phyloP scores from a whole-genome alignment of 2,329 filamentous ascomycete genomes.

The Pseudopyrenochaeta lycopersici region DNA sequence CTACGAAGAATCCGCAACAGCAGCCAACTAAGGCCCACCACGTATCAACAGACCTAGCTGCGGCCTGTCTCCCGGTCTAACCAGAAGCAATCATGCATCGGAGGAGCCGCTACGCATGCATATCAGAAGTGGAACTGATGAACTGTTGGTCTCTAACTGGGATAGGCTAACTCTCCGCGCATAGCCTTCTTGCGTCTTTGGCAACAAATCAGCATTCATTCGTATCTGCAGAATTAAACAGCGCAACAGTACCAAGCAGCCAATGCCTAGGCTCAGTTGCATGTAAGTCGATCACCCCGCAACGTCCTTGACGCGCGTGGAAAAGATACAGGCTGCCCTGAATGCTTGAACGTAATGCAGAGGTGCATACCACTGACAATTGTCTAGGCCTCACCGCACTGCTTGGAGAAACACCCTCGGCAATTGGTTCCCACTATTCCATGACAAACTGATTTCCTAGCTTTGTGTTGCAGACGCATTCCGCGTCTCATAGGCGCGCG shows the following conservation, averaged over 20 bases:
- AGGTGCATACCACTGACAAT: neutral
- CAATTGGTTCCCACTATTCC: neutral
- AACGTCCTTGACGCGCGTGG: neutral
- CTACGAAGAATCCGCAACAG: neutral
- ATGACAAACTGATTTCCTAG: neutral
- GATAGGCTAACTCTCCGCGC: constrained; percentile 1
- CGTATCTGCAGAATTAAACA: neutral
- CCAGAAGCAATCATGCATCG: neutral
- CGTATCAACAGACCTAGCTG: constrained; percentile 3
- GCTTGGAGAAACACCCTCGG: neutral
- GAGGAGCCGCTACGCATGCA: constrained; percentile 5
- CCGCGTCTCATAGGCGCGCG: neutral
- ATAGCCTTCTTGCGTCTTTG: neutral
- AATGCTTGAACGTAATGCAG: neutral
- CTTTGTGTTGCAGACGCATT: neutral
- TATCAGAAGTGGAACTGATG: neutral
- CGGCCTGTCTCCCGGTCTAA: neutral
- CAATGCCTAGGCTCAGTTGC: neutral
- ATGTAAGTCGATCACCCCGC: neutral
- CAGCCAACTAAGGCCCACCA: constrained; percentile 7
- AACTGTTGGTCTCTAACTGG: neutral
- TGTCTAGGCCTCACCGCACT: neutral
- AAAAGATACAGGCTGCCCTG: neutral
- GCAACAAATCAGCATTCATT: neutral
- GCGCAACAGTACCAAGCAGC: neutral